Conservation (phyloP, 2,329 filamentous ascomycete genomes). For the Colletotrichum tofieldiae region DNA sequence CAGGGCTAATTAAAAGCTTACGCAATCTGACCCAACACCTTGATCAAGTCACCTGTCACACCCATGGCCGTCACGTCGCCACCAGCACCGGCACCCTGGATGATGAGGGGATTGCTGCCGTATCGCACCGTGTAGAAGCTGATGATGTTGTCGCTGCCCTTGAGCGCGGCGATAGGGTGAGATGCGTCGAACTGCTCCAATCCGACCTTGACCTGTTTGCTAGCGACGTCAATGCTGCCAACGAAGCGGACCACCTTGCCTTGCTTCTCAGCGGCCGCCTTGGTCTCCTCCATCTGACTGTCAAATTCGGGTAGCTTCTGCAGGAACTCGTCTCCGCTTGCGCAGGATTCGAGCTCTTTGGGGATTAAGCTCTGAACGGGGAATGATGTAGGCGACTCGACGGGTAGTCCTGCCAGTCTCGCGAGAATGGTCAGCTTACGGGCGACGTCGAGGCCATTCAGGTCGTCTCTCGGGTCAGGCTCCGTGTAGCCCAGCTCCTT, state of each 20-base stretch:
- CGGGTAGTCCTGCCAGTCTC: constrained; percentile 83
- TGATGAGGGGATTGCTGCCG: constrained; percentile 89
- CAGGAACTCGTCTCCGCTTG: constrained; percentile 89
- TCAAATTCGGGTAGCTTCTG: constrained; percentile 86
- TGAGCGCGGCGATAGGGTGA: constrained; percentile 92
- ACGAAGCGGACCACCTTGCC: constrained; percentile 96
- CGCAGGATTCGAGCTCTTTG: constrained; percentile 82
- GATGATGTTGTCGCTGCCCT: constrained; percentile 99
- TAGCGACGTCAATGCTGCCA: constrained; percentile 90
- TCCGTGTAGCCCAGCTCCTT: constrained; percentile 95
- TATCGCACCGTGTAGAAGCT: constrained; percentile 98
- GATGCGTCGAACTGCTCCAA: constrained; percentile 90
- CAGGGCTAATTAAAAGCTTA: constrained; percentile 45
- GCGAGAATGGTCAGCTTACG: constrained; percentile 96
- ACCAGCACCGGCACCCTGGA: constrained; percentile 95
- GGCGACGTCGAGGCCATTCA: constrained; percentile 93
- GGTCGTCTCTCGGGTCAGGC: constrained; percentile 87
- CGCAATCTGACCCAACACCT: constrained; percentile 83
- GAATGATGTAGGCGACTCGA: constrained; percentile 89
- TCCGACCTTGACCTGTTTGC: constrained; percentile 89
- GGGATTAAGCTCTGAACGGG: constrained; percentile 96
- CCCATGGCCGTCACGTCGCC: constrained; percentile 98
- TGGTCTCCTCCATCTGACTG: constrained; percentile 89
- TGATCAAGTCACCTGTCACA: constrained; percentile 92
- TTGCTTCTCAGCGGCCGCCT: constrained; percentile 86